phyloP scores from a whole-genome alignment of 2,329 filamentous ascomycete genomes.

The Xylariaceae sp. region DNA sequence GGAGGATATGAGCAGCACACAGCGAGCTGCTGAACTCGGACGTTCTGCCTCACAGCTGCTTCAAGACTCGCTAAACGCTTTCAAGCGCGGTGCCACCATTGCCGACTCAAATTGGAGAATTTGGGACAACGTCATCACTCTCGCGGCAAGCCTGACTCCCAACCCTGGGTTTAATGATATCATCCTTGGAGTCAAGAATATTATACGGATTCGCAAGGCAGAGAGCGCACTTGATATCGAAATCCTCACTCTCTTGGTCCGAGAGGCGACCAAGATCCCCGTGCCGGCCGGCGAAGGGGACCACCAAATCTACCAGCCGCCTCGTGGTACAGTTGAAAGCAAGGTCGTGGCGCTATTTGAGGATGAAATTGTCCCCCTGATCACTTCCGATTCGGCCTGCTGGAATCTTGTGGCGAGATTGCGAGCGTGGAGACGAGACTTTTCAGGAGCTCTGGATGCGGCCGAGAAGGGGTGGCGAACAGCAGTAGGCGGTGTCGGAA shows the following conservation, averaged over 20 bases:
- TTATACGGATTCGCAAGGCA: slow-evolving; percentile 77
- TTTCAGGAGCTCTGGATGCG: slow-evolving; percentile 75
- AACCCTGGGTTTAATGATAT: slow-evolving; percentile 74
- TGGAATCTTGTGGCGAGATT: slow-evolving; percentile 78
- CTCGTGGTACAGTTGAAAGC: slow-evolving; percentile 64
- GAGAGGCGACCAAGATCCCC: slow-evolving; percentile 61
- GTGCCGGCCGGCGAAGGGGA: slow-evolving; percentile 39
- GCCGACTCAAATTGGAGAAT: slow-evolving; percentile 90
- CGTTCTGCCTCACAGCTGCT: slow-evolving; percentile 66
- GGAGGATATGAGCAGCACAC: slow-evolving; percentile 42
- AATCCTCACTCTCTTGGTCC: slow-evolving; percentile 73
- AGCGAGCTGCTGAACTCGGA: slow-evolving; percentile 33
- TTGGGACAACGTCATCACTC: slow-evolving; percentile 94
- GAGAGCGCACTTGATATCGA: slow-evolving; percentile 80
- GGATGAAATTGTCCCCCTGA: slow-evolving; percentile 76
- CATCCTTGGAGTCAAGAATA: slow-evolving; percentile 72
- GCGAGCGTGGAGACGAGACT: slow-evolving; percentile 75
- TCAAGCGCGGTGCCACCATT: slow-evolving; percentile 83
- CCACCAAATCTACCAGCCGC: slow-evolving; percentile 46
- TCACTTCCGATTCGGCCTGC: slow-evolving; percentile 77
- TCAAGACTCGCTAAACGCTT: slow-evolving; percentile 78
- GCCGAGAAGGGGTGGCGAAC: slow-evolving; percentile 91
- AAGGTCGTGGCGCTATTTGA: slow-evolving; percentile 77
- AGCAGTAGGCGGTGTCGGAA: slow-evolving; percentile 58
- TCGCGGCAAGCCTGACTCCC: slow-evolving; percentile 78